phyloP scores from a whole-genome alignment of 805 yeast genomes.

The Saccharomycopsis javanensis region DNA sequence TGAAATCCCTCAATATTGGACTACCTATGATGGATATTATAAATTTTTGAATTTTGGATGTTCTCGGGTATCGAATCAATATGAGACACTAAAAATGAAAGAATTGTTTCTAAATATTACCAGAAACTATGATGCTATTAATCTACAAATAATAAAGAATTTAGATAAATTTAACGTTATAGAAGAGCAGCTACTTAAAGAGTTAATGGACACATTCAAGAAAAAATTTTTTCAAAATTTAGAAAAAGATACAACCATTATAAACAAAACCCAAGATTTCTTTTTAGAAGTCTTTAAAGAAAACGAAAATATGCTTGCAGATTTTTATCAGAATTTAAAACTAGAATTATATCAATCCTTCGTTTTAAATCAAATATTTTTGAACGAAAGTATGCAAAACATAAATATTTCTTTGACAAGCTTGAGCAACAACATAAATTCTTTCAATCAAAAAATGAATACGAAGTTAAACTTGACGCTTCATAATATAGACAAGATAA shows the following conservation, averaged over 20 bases:
- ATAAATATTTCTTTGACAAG: not conserved
- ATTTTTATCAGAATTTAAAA: not conserved
- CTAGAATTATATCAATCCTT: not conserved
- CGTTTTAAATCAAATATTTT: not conserved
- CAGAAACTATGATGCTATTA: not conserved
- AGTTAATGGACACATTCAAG: not conserved
- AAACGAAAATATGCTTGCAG: not conserved
- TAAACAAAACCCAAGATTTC: not conserved
- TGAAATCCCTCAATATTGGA: conserved; percentile 17
- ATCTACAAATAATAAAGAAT: not conserved
- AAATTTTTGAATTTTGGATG: conserved; percentile 14
- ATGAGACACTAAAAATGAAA: conserved; percentile 6
- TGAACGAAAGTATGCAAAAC: not conserved
- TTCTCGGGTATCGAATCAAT: conserved; percentile 8
- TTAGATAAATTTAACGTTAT: not conserved
- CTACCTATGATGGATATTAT: conserved; percentile 16
- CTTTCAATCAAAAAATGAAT: not conserved
- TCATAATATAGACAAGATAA: not conserved
- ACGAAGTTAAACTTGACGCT: not conserved
- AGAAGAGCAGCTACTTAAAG: not conserved
- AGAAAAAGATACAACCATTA: not conserved
- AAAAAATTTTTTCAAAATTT: not conserved
- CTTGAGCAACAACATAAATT: not conserved
- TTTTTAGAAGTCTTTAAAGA: not conserved
- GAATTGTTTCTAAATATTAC: conserved; percentile 13